Evolutionary conservation across 2,329 filamentous ascomycete species (phyloP), one percentile per base, ranked within the genome.

Genomic region (Cryphonectria nitschkei): DNA sequence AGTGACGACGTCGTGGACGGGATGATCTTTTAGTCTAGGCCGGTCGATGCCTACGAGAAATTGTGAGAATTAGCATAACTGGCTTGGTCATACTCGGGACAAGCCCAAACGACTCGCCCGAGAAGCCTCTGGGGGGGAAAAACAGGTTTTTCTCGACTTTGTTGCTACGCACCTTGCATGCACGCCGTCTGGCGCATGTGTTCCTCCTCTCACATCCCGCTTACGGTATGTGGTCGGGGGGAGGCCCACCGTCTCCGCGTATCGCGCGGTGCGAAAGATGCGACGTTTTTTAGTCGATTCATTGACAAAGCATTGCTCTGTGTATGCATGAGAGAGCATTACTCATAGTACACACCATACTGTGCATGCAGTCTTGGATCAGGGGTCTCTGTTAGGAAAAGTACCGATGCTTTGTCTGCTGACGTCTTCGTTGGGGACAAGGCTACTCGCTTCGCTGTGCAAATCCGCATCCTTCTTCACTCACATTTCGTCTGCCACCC

Each of bases 141-240:
- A 62, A 62, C 58, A 29, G 26, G 58, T 62, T 62, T 34, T 60
- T 60, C n/a, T 16, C 77, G 72, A 67, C 3, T n/a, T 73, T 75
- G 75, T 77, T 65, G 76, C 75, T 76, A 75, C 75, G 74, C 75
- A 75, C 65, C 72, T 72, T 73, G 69, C 73, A 76, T 77, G 76
- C 76, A 77, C 70, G 72, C 72, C n/a, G 26, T 54, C 43, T 37
- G 43, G 43, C 26, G 16, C 14, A 65, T 34, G 64, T 50, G 64
- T 50, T 72, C 70, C 71, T 39, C 58, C 58, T 61, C 58, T n/a
- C 58, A n/a, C 32, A 7, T 61, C 58, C 46, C 34, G 34, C 58
- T 61, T 61, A 73, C 72, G 72, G 69, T 46, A 70, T 70, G 68
- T 71, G 32, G 32, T 41, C 37, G 54, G 50, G 34, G 32, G 50